Conservation (phyloP, 768 basidiomycete species). For the Tylopilus intermedius region DNA sequence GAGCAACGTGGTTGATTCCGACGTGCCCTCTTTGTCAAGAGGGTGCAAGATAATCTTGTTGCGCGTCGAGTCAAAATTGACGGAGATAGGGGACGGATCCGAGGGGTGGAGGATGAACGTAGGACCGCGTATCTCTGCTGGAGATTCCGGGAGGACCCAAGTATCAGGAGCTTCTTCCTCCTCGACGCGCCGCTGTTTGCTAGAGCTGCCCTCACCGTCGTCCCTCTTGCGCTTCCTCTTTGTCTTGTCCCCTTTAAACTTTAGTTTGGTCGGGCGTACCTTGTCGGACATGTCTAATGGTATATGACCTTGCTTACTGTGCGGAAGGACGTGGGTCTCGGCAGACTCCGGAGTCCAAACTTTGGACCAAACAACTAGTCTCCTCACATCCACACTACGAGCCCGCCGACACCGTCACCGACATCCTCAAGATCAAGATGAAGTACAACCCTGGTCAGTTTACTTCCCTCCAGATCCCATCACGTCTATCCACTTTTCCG, state of each 20-base stretch:
- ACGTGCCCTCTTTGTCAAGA: slow-evolving; percentile 56
- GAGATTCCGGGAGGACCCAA: slow-evolving; percentile 72
- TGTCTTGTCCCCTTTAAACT: slow-evolving; percentile 84
- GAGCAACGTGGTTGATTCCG: slow-evolving; percentile 43
- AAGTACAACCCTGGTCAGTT: slow-evolving; percentile 81
- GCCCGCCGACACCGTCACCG: slow-evolving; percentile 44
- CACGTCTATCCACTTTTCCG: slow-evolving; percentile 16
- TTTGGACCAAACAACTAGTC: slow-evolving; percentile 35
- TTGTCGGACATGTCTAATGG: slow-evolving; percentile 36
- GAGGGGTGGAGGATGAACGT: slow-evolving; percentile 82
- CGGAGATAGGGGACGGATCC: slow-evolving; percentile 68
- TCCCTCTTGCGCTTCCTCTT: slow-evolving; percentile 79
- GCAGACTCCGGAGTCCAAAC: slow-evolving; percentile 24
- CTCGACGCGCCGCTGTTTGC: slow-evolving; percentile 45
- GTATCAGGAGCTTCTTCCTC: slow-evolving; percentile 67
- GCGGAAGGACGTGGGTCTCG: slow-evolving; percentile 4
- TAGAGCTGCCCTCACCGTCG: slow-evolving; percentile 38
- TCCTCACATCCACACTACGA: slow-evolving; percentile 18
- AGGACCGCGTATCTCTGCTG: slow-evolving; percentile 79
- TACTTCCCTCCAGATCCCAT: slow-evolving; percentile 17
- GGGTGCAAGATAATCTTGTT: slow-evolving; percentile 62
- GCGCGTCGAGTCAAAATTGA: slow-evolving; percentile 76
- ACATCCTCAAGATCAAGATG: slow-evolving; percentile 68
- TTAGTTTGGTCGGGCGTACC: slow-evolving; percentile 70
- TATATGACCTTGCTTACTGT: too few species aligned